phyloP scores from a whole-genome alignment of 2,329 filamentous ascomycete species.

The Tolypocladium cylindrosporum region DNA sequence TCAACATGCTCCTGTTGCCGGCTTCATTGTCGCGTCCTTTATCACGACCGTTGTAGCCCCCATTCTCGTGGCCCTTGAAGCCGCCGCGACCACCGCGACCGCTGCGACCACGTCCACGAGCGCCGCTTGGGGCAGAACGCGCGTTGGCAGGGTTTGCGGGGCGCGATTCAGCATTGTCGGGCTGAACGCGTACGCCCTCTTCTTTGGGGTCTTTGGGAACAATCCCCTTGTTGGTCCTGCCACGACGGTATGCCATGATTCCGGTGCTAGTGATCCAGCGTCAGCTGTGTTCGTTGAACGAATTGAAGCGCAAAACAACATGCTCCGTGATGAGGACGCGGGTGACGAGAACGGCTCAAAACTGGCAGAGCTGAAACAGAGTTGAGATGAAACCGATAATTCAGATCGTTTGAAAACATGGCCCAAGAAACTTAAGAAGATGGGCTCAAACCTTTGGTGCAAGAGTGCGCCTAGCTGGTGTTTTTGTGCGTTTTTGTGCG shows the following conservation, averaged over 20 bases:
- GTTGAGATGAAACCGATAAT: not conserved
- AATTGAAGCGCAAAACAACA: not conserved
- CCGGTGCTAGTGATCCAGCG: not conserved
- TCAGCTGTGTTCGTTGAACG: not conserved
- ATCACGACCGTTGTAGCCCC: not conserved
- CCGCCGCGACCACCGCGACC: not conserved
- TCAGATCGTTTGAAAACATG: not conserved
- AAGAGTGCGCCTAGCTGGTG: not conserved
- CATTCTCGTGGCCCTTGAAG: not conserved
- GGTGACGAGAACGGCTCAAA: not conserved
- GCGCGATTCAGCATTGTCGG: slow-evolving; percentile 1
- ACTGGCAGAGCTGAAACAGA: not conserved
- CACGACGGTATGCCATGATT: slow-evolving; percentile 1
- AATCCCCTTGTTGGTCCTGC: not conserved
- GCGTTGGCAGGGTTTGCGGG: not conserved
- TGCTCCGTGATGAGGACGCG: not conserved
- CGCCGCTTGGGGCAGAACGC: not conserved
- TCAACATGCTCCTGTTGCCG: not conserved
- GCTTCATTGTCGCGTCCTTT: not conserved
- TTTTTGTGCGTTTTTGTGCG: not conserved
- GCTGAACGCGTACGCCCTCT: not conserved
- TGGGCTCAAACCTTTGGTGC: not conserved
- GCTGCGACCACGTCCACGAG: not conserved
- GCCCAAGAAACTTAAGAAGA: not conserved
- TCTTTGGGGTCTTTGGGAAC: not conserved